Base-by-base conservation (phyloP, 129 eudicot species). In the Flaveria robusta region DNA sequence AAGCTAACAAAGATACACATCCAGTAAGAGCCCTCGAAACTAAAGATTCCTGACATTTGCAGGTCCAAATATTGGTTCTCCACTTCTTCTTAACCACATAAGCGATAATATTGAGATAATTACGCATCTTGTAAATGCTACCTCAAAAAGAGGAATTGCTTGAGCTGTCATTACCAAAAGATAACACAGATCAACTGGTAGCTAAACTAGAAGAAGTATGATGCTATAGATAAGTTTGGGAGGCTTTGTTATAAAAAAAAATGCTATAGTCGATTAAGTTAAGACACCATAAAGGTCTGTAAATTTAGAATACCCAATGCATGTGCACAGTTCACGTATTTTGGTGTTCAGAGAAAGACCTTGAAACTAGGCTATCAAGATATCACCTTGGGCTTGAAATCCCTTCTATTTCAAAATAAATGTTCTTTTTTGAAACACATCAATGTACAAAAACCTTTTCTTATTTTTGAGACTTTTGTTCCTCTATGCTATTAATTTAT, bases 31-130 rank as follows among this genome's bases (percentile, higher is more conserved):
- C 96, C 80, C 96, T 83, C 78, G 76, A 80, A 54, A 79, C 77
- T 67, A 89, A 70, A 89, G 83, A 29, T 80, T 87, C 63, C 91
- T 83, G 71, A 82, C 86, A 77, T 78, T 86, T 68, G 86, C 63
- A 68, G 87, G 81, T 34, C 91, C 91, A 81, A 89, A 83, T 65
- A 89, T 66, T 68, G 96, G 89, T 71, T 89, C 86, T 58, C 91
- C 85, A 60, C 66, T 89, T 75, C 66, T 80, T 77, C 85, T 80
- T 81, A 87, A 62, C 91, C 89, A 89, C 66, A 89, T 12, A 85
- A 77, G 82, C 42, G 96, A 84, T 62, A 87, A 43, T 62, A 85
- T 42, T n/a, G 69, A 60, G 52, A 89, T 87, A 43, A 89, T 58
- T 68, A 86, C 79, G 81, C 91, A 89, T 79, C 96, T 89, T 62